phyloP scores from a whole-genome alignment of 306 rosid genomes.

The Vigna nakashimae region DNA sequence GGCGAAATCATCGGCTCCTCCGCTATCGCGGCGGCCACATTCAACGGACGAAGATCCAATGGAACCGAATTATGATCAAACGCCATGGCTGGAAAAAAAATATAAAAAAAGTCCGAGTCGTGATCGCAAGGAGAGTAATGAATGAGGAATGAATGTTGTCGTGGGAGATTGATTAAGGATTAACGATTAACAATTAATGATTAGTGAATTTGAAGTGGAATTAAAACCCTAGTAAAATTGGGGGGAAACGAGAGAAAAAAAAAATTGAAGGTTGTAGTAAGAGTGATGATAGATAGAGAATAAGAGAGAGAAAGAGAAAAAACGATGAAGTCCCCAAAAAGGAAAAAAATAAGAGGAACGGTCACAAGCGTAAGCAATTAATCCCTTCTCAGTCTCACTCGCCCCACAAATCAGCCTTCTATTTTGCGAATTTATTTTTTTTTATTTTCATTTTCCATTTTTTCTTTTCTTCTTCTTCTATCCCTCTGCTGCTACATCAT shows the following conservation, averaged over 20 bases:
- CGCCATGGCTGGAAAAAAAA: conserved; percentile 59
- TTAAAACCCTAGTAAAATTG: conserved; percentile 54
- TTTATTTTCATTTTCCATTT: not conserved
- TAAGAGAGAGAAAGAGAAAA: not conserved
- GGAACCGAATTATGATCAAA: conserved; percentile 76
- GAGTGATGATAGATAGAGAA: conserved; percentile 18
- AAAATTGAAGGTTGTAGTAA: conserved; percentile 27
- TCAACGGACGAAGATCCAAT: conserved; percentile 64
- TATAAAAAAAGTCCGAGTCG: not conserved
- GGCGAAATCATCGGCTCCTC: conserved; percentile 72
- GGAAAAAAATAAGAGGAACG: conserved; percentile 3
- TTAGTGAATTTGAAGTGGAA: conserved; percentile 32
- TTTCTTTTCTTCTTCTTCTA: not conserved
- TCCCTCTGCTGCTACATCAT: not conserved
- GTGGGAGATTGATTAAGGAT: conserved; percentile 16
- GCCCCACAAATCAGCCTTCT: conserved; percentile 4
- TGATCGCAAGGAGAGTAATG: conserved; percentile 3
- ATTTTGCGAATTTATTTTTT: not conserved
- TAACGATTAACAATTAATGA: not conserved
- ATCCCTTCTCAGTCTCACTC: conserved; percentile 12
- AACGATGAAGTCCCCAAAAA: not conserved
- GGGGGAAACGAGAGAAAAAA: conserved; percentile 31
- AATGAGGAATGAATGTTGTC: not conserved
- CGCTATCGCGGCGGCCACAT: conserved; percentile 57
- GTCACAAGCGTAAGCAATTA: conserved; percentile 5